Base-by-base conservation (phyloP, 306 rosid species). In the Quercus variabilis region DNA sequence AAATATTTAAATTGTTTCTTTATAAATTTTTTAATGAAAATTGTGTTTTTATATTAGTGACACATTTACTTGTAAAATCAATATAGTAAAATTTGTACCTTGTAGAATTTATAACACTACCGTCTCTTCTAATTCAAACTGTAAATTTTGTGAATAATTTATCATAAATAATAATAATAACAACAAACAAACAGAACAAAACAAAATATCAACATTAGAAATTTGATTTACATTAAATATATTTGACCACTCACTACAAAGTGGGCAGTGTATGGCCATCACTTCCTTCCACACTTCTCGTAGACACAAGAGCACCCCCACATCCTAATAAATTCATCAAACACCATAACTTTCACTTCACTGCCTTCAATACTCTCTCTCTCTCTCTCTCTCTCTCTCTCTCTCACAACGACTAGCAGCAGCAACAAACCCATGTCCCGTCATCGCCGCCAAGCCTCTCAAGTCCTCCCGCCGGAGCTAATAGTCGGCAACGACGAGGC, bases 391-490 rank as follows among this genome's bases (percentile, higher is more conserved):
- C 67, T 55, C 46, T 20, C 67, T 5, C 75, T 71, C 52, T 58
- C 81, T 57, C 76, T 17, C 56, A 1, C 43, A 38, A 38, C 8
- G 46, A 41, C 46, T 41, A 41, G 46, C 3, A 38, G 2, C 43
- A 63, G 23, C 52, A 3, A 7, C 33, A n/a, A 56, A 7, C 25
- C 25, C 58, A 58, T 82, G 85, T 73, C 85, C 25, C 85, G 85
- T 15, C 85, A 82, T 59, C 81, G 79, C 19, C 75, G 85, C 30
- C 85, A 77, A 60, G 75, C 71, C 25, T 82, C 85, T 11, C 82
- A 18, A 19, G 74, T 65, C 41, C 79, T 73, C 18, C 76, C 76
- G 21, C 71, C 76, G 49, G 85, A 82, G 46, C 13, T 82, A 17
- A 41, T 64, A 56, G 52, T 75, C 17, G 78, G 82, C 59, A 57